Evolutionary conservation across 139 green algal genomes (phyloP).

Genomic region (Penium margaritaceum): DNA sequence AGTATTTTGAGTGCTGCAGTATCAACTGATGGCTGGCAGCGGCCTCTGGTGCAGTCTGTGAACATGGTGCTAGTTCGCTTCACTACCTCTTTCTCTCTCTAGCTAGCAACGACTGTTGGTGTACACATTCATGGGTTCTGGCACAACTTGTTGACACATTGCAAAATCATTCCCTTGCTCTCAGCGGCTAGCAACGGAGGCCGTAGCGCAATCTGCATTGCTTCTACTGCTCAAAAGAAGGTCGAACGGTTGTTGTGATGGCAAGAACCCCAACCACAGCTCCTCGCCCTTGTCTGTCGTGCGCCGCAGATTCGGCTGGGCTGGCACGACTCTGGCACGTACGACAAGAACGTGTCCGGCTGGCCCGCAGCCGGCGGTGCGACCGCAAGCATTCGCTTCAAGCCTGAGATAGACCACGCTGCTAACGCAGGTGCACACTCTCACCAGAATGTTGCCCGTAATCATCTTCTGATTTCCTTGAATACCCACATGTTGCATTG

Average conservation of each 20-base stretch:
- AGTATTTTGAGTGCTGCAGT: no score
- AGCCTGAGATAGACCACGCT: constrained; percentile 72
- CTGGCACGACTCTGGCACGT: constrained; percentile 70
- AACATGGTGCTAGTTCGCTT: no score
- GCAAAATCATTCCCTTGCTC: not conserved
- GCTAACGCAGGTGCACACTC: constrained; percentile 79
- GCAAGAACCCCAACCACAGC: not conserved
- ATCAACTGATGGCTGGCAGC: not conserved
- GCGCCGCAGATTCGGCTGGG: constrained; percentile 53
- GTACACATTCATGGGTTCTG: not conserved
- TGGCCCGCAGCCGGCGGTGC: constrained; percentile 68
- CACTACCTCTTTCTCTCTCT: no score
- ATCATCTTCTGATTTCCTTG: no score
- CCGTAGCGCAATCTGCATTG: no score
- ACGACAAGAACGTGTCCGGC: constrained; percentile 57
- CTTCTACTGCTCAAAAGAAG: not conserved
- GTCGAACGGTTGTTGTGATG: not conserved
- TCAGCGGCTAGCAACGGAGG: no score
- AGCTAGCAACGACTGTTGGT: no score
- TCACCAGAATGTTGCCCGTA: no score
- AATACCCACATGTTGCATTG: no score
- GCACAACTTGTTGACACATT: not conserved
- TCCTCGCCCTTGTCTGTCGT: not conserved
- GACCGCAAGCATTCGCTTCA: constrained; percentile 78
- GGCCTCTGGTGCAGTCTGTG: no score